Conservation (phyloP, 176 grass and related monocot genomes). For the Musa itinerans region DNA sequence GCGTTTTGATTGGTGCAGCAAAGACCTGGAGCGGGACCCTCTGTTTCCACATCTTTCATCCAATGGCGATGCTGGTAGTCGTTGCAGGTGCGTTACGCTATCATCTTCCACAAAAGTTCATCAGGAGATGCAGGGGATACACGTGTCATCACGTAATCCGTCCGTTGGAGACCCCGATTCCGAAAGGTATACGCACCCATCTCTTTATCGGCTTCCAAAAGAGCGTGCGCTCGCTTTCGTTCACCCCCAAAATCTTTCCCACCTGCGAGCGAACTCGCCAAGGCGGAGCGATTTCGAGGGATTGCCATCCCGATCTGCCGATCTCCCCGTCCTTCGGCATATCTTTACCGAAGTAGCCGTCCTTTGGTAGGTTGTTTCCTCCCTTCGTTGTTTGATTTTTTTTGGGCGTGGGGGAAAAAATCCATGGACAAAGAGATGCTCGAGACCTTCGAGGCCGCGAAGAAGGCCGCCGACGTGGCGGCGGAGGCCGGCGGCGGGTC, state of each 20-base stretch:
- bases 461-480: constrained; percentile 67
- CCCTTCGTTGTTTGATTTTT: not conserved
- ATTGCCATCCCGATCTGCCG: not conserved
- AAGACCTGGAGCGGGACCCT: too few relatives aligned
- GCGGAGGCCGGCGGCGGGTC: constrained; percentile 25
- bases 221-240: not conserved
- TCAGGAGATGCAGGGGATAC: too few relatives aligned
- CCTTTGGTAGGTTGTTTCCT: not conserved
- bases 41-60: too few relatives aligned
- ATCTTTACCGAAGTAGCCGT: not conserved
- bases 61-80: too few relatives aligned
- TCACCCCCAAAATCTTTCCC: not conserved
- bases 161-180: too few relatives aligned
- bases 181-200: not conserved
- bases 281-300: not conserved
- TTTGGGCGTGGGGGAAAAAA: not conserved
- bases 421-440: constrained; percentile 79
- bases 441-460: constrained; percentile 80
- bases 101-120: too few relatives aligned
- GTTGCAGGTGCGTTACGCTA: too few relatives aligned
- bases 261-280: not conserved
- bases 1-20: too few relatives aligned
- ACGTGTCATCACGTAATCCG: too few relatives aligned
- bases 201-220: not conserved
- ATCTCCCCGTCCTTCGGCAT: not conserved